Conservation (phyloP, 2,329 filamentous ascomycete species). For the Colletotrichum siamense region DNA sequence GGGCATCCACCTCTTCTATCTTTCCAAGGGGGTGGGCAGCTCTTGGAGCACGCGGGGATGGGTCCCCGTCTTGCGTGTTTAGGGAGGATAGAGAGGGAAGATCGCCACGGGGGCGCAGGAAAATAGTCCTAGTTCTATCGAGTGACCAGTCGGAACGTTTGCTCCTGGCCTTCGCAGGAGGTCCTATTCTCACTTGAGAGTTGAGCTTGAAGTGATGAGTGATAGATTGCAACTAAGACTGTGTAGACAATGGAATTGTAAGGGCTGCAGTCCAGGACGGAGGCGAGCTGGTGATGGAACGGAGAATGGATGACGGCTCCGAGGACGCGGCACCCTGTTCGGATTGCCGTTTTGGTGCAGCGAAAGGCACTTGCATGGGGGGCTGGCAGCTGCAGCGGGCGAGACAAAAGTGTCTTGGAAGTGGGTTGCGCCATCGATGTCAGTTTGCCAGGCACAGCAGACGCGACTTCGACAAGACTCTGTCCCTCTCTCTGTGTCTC, state of each 20-base stretch:
- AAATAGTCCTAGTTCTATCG: neutral
- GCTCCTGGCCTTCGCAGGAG: neutral
- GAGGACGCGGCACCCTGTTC: slow-evolving; percentile 12
- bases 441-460: slow-evolving; percentile 6
- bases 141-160: neutral
- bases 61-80: neutral
- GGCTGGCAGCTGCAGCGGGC: neutral
- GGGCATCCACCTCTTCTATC: slow-evolving; percentile 11
- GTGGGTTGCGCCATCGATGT: slow-evolving; percentile 15
- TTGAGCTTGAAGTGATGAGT: neutral
- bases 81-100: neutral
- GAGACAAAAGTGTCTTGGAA: neutral
- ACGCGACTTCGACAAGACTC: neutral
- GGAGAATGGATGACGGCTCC: slow-evolving; percentile 17
- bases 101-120: neutral
- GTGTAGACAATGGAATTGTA: neutral
- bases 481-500: neutral
- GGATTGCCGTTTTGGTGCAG: slow-evolving; percentile 16
- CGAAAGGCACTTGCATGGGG: slow-evolving; percentile 9
- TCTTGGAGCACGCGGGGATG: slow-evolving; percentile 2
- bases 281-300: neutral
- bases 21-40: neutral
- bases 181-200: neutral
- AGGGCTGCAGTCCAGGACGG: neutral
- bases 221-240: neutral